phyloP scores from a whole-genome alignment of 176 grass and related monocot species.

The Hsuehochloa calcarea region DNA sequence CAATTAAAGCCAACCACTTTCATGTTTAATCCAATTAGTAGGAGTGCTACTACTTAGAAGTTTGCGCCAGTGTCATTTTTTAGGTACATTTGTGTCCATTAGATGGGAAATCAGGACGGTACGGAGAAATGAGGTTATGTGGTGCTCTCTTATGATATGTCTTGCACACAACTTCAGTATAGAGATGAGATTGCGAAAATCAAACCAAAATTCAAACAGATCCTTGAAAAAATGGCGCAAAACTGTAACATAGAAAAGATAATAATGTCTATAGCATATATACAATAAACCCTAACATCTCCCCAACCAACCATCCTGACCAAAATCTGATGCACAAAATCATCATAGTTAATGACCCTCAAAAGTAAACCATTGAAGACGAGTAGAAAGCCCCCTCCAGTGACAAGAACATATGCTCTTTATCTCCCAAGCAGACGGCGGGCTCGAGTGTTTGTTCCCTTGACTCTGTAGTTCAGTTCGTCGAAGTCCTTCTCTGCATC shows the following conservation, averaged over 20 bases:
- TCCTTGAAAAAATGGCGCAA: not conserved
- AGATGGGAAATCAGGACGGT: too few species aligned
- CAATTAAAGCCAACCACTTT: too few species aligned
- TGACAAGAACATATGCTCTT: constrained; percentile 10
- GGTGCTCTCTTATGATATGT: not conserved
- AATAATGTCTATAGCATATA: not conserved
- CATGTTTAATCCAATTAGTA: too few species aligned
- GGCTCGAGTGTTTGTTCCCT: constrained; percentile 55
- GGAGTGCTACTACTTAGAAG: too few species aligned
- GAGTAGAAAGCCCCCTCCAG: not conserved
- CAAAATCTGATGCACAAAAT: constrained; percentile 14
- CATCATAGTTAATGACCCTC: not conserved
- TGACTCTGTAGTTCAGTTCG: constrained; percentile 61
- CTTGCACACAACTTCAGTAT: not conserved
- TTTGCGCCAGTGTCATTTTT: too few species aligned
- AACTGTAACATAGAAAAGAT: not conserved
- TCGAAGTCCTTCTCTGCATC: constrained; percentile 61
- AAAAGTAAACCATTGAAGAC: too few species aligned
- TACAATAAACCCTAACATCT: constrained; percentile 20
- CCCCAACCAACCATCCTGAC: not conserved
- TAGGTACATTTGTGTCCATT: too few species aligned
- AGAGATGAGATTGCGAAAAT: not conserved
- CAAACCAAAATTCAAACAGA: not conserved
- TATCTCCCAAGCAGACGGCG: constrained; percentile 71
- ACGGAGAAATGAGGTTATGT: not conserved